Evolutionary conservation across 1,284 basidiomycete species (phyloP).

Genomic region (Sporisorium exsertum): DNA sequence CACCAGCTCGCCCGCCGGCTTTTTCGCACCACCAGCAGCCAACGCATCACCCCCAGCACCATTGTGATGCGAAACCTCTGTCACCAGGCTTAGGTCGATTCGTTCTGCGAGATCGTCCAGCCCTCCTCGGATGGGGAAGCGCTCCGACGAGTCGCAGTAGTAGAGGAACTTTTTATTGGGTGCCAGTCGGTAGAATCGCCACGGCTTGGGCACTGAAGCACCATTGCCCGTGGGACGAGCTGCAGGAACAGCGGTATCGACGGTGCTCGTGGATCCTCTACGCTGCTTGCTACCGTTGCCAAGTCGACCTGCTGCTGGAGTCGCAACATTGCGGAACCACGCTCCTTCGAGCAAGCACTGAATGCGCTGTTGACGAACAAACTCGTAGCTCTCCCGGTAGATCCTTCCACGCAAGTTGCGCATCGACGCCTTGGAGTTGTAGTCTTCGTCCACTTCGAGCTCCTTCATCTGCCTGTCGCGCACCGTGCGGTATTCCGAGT

Average conservation of each 20-base stretch:
- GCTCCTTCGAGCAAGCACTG: slow-evolving; percentile 88
- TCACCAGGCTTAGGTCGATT: slow-evolving; percentile 68
- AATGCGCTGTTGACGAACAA: slow-evolving; percentile 88
- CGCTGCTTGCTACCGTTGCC: slow-evolving; percentile 10
- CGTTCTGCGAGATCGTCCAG: slow-evolving; percentile 86
- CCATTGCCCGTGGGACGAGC: slow-evolving; percentile 12
- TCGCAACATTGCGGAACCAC: slow-evolving; percentile 80
- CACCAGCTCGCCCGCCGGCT: slow-evolving; percentile 17
- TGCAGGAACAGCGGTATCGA: slow-evolving; percentile 24
- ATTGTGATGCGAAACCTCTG: slow-evolving; percentile 40
- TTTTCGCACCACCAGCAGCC: not conserved
- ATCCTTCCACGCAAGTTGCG: slow-evolving; percentile 84
- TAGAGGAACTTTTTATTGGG: slow-evolving; percentile 80
- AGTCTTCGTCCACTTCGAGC: slow-evolving; percentile 89
- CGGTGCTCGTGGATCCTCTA: slow-evolving; percentile 33
- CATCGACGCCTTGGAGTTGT: slow-evolving; percentile 54
- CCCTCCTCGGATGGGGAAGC: slow-evolving; percentile 81
- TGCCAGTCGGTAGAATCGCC: slow-evolving; percentile 70
- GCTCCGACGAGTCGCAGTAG: slow-evolving; percentile 81
- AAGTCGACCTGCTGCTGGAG: not conserved
- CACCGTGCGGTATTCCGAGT: slow-evolving; percentile 86
- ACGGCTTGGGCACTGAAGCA: slow-evolving; percentile 31
- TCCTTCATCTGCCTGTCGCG: slow-evolving; percentile 94
- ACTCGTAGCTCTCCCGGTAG: slow-evolving; percentile 91
- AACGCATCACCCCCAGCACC: slow-evolving; percentile 13